Base-by-base conservation (phyloP, 208 protist genomes). In the Acanthamoeba quina region DNA sequence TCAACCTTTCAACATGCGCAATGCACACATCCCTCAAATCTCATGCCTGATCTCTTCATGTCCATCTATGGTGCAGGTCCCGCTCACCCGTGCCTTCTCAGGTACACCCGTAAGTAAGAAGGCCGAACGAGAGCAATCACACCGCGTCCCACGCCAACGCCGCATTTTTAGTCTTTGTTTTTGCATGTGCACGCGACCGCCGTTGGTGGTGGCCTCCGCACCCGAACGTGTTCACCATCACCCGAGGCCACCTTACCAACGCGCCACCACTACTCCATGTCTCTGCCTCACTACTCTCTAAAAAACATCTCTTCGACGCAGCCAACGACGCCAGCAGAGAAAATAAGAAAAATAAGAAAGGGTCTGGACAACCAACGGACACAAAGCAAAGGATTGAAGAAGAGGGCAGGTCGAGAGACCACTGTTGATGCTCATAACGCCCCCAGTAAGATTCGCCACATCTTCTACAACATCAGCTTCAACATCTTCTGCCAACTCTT, bases 71-170 rank as follows among this genome's bases (percentile, higher is more conserved):
- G 24, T 47, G 24, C 52, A 90, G 83, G 83, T 34, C 83, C 83
- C 26, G 29, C 52, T 24, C 83, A 90, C 21, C 83, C 83, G n/a
- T 37, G 34, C 83, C 52, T 70, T 6, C 52, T 90, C 83, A 90
- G 83, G 60, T 90, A 90, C 83, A 90, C 83, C 21, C 83, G 83
- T n/a, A 90, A 90, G 9, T 54, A 90, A 49, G 21, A 24, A 60
- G 6, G 19, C 21, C 52, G 19, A 60, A 52, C 13, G 47, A 2
- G 11, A 52, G 47, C 47, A 52, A 52, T 52, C 47, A 13, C 47
- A 52, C 47, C 47, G 47, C 34, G 34, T 37, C 34, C 47, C 47
- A 15, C 58, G 19, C 7, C 24, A 64, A n/a, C 56, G 21, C 47
- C 11, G 13, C 47, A 15, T n/a, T 52, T 52, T 52, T 52, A 1